Evolutionary conservation across 2,329 filamentous ascomycete genomes (phyloP).

Genomic region (Botryotinia convoluta): DNA sequence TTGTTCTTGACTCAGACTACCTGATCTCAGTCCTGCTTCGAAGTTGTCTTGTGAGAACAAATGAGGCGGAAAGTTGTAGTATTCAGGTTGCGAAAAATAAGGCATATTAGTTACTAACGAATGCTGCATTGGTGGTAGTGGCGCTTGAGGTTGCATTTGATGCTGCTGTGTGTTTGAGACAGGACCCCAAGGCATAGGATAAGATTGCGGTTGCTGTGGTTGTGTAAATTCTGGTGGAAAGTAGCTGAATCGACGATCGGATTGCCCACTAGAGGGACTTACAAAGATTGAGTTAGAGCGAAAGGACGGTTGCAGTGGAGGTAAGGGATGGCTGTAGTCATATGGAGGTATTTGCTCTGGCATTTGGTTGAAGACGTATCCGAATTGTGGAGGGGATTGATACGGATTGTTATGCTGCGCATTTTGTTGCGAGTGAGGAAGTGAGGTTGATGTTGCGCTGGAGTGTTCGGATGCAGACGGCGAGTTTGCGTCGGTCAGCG

Average conservation of each 20-base stretch:
- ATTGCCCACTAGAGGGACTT: slow-evolving; percentile 52
- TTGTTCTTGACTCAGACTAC: slow-evolving; percentile 74
- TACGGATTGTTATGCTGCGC: slow-evolving; percentile 18
- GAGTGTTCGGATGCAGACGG: slow-evolving; percentile 46
- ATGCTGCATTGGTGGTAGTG: slow-evolving; percentile 22
- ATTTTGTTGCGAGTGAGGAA: slow-evolving; percentile 42
- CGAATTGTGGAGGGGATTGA: slow-evolving; percentile 51
- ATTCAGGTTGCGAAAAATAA: slow-evolving; percentile 36
- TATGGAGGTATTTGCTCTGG: slow-evolving; percentile 45
- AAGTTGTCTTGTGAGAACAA: slow-evolving; percentile 44
- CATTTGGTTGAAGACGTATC: slow-evolving; percentile 56
- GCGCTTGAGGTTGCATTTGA: slow-evolving; percentile 22
- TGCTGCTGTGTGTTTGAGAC: slow-evolving; percentile 22
- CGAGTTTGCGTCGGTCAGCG: slow-evolving; percentile 45
- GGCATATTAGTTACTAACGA: slow-evolving; percentile 30
- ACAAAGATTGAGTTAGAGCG: slow-evolving; percentile 66
- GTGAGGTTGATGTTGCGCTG: slow-evolving; percentile 38
- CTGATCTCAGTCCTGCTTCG: slow-evolving; percentile 52
- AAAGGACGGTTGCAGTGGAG: slow-evolving; percentile 49
- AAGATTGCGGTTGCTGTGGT: slow-evolving; percentile 31
- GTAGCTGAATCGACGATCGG: slow-evolving; percentile 59
- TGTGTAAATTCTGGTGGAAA: slow-evolving; percentile 56
- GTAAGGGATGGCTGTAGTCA: slow-evolving; percentile 29
- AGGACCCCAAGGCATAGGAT: slow-evolving; percentile 37
- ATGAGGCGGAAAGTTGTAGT: slow-evolving; percentile 34